Evolutionary conservation across 192 early-diverging fungal genomes (phyloP), one percentile per base, ranked within the genome.

Genomic region (Coemansia sp.): DNA sequence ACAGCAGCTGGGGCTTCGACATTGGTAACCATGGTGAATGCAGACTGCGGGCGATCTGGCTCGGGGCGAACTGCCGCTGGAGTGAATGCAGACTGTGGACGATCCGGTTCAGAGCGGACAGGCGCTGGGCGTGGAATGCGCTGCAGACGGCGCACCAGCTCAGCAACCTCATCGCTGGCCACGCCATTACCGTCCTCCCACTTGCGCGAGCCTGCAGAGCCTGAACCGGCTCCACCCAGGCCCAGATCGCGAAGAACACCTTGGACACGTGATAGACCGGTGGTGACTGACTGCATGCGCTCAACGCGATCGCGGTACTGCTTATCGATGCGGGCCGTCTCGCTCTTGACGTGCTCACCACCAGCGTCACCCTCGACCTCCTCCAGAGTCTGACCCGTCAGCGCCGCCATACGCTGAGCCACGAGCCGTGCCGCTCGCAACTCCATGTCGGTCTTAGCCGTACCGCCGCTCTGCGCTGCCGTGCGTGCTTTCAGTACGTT

Each of bases 321-420:
- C 23, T 53, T 51, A n/a, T 73, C 71, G 18, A 70, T 64, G 34
- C 62, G 47, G 18, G 21, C 65, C 2, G 57, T 12, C 61, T 74
- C 72, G 48, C 23, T 34, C 62, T 65, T 47, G 4, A n/a, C 40
- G 12, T 28, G 44, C 0, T 8, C 51, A 1, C 23, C 58, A 44
- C 40, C 40, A 3, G 37, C 25, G 17, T 38, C 37, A 10, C 10
- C 26, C 12, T 70, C 74, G 2, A 61, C 20, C 17, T 64, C 67
- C 5, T 73, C 71, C 23, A 67, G 9, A 10, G 77, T 24, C 56
- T 74, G 55, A 25, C 77, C 77, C 1, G 77, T 79, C 2, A 80
- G 68, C 14, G 77, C 77, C 1, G 71, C 71, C 77, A 80, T 80
- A 2, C 77, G 64, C 63, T 80, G 67, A 2, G 77, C 77, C 0